phyloP scores from a whole-genome alignment of 2,329 filamentous ascomycete species.

The Hysterium pulicare region DNA sequence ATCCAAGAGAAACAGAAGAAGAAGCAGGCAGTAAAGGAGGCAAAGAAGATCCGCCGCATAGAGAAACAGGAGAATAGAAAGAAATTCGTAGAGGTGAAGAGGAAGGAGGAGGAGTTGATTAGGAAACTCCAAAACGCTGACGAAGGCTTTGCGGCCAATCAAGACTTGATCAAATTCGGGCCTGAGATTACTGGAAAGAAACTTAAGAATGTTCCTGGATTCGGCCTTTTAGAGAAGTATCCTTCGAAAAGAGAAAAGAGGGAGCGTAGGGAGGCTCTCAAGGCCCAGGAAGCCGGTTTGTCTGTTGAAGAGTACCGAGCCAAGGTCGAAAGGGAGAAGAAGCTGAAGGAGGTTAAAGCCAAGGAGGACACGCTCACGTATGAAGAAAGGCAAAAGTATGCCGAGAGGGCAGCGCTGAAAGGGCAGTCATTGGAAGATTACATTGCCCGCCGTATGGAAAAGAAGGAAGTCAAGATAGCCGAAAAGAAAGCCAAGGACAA shows the following conservation, averaged over 20 bases:
- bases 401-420: slow-evolving; percentile 34
- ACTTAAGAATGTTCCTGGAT: slow-evolving; percentile 1
- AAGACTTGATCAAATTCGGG: slow-evolving; percentile 1
- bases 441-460: slow-evolving; percentile 30
- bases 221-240: background rate
- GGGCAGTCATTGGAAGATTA: slow-evolving; percentile 37
- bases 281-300: background rate
- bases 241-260: background rate
- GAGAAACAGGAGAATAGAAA: background rate
- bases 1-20: slow-evolving; percentile 11
- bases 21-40: slow-evolving; percentile 13
- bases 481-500: slow-evolving; percentile 4
- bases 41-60: slow-evolving; percentile 1
- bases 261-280: background rate
- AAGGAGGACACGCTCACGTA: slow-evolving; percentile 27
- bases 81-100: slow-evolving; percentile 5
- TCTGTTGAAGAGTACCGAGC: background rate
- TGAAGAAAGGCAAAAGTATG: slow-evolving; percentile 29
- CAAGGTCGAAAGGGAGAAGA: background rate
- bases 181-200: slow-evolving; percentile 1
- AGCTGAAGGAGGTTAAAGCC: slow-evolving; percentile 9
- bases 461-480: slow-evolving; percentile 19
- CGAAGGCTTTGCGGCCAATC: background rate
- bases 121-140: no score
- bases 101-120: slow-evolving; percentile 9